Evolutionary conservation across 2,329 filamentous ascomycete genomes (phyloP), one percentile per base, ranked within the genome.

Genomic region (Calonectria pteridis): DNA sequence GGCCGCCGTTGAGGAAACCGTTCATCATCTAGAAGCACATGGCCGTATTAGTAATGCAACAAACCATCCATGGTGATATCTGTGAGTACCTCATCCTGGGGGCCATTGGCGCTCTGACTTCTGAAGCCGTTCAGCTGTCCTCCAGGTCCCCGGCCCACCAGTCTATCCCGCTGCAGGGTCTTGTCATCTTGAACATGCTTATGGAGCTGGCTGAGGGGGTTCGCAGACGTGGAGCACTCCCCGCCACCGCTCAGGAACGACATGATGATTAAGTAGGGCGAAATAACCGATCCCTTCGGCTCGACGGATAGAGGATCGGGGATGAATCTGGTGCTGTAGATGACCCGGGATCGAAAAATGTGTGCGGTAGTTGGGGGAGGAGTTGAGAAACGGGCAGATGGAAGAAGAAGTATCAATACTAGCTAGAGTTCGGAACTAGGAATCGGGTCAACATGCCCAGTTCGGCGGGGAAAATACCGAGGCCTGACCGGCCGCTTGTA

Each of bases 141-240:
- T 53, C 90, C 92, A 0, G 94, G 93, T 0, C 92, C 93, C 77
- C 93, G 89, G 75, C 94, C 95, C 73, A 94, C 93, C 75, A 98
- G 89, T 73, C 97, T 92, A 85, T 99, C 97, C 81, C 96, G 91
- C 86, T 98, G 97, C 72, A 98, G 88, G 72, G 94, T 97, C 86
- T 96, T 98, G 88, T 99, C 97, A 89, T 98, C 95, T 83, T 97
- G 94, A 71, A 97, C 95, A 85, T 98, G 96, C 86, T 99, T 99
- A 77, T 96, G 95, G 85, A 99, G 98, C 88, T 98, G 97, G 83
- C 95, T 96, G 81, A 99, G 92, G 72, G 97, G 97, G 85, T 99
- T 99, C 82, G 94, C 95, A 77, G 94, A 95, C 75, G 97, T 97
- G 71, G 96, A 98, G 90, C 97, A 99, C 88, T 98, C 97, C 80